Conservation (phyloP, 1,139 yeast species). For the Taphrina sp. region DNA sequence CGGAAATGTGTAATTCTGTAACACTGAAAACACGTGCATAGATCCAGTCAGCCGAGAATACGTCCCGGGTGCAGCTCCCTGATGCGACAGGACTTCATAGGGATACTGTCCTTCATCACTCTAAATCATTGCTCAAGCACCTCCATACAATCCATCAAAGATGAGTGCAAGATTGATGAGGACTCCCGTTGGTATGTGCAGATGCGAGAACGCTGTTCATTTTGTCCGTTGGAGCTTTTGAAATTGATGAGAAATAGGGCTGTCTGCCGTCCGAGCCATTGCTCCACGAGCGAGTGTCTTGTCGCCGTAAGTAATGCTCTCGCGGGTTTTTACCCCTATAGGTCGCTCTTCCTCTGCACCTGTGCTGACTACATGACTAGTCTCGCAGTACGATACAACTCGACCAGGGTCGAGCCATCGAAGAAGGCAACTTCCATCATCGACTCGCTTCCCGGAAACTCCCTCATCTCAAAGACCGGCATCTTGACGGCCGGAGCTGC, state of each 20-base stretch:
- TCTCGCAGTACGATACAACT: slow-evolving; percentile 34
- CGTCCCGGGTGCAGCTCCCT: too few relatives aligned
- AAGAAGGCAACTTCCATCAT: slow-evolving; percentile 85
- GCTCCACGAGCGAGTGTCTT: slow-evolving; percentile 15
- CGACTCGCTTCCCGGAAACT: slow-evolving; percentile 91
- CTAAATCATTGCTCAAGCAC: too few relatives aligned
- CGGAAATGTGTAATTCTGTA: too few relatives aligned
- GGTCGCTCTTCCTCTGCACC: too few relatives aligned
- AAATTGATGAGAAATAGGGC: slow-evolving; percentile 3
- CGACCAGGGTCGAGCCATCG: slow-evolving; percentile 67
- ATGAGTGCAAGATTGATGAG: slow-evolving; percentile 25
- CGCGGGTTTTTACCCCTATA: too few relatives aligned
- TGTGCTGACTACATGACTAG: too few relatives aligned
- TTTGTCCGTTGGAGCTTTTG: not conserved
- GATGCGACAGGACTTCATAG: too few relatives aligned
- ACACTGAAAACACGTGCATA: too few relatives aligned
- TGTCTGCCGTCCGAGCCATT: slow-evolving; percentile 7
- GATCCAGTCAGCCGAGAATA: too few relatives aligned
- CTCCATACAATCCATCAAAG: not conserved
- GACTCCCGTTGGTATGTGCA: slow-evolving; percentile 6
- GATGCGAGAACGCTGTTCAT: too few relatives aligned
- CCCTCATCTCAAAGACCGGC: slow-evolving; percentile 85
- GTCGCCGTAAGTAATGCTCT: slow-evolving; percentile 16
- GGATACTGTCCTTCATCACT: too few relatives aligned
- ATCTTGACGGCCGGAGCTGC: slow-evolving; percentile 92